Evolutionary conservation across 2,329 filamentous ascomycete species (phyloP), one percentile per base, ranked within the genome.

Genomic region (Arthroderma uncinatum): DNA sequence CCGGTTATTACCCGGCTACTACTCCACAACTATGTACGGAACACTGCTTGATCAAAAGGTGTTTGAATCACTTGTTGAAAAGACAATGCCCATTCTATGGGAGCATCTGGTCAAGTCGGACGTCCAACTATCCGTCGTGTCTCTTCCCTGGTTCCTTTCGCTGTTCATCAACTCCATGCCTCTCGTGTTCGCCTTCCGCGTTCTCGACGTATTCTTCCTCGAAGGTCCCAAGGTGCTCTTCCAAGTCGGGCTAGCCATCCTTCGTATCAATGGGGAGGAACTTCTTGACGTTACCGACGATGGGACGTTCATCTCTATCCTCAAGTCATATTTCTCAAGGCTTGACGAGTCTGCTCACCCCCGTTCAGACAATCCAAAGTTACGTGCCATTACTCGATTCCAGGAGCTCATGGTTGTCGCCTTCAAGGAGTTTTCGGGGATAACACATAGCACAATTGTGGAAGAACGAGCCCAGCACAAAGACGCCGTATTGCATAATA

Each of bases 141-240:
- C 92, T 8, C 79, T 98, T 44, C 93, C 93, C 2, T 98, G 93
- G 93, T 98, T 98, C 70, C 79, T 98, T 57, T 97, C 92, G 4
- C 79, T 98, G 16, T 98, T 97, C 73, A 94, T 98, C 78, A 98
- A 98, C 79, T 97, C 92, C 1, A 98, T 98, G 93, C 93, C 93
- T 3, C 78, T 98, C 14, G 90, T 97, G 1, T 98, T 97, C 72
- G 93, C 93, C 48, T 98, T 97, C 71, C 82, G 93, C 57, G 93
- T 98, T 53, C 74, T 98, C 61, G 93, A 98, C 66, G 92, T 98
- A 53, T 98, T 98, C 76, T 98, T 98, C 73, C 82, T 98, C 40
- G 93, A 98, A 72, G 93, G 93, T 0, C 92, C 93, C 14, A 97
- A 97, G 73, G 93, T 97, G 1, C 77, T 98, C 8, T 98, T 98